Percentiles rank a stretch among this genome's conserved stretches.
Conservation (phyloP, 2,329 filamentous ascomycete genomes). For the Ambrosiella cleistominuta region DNA sequence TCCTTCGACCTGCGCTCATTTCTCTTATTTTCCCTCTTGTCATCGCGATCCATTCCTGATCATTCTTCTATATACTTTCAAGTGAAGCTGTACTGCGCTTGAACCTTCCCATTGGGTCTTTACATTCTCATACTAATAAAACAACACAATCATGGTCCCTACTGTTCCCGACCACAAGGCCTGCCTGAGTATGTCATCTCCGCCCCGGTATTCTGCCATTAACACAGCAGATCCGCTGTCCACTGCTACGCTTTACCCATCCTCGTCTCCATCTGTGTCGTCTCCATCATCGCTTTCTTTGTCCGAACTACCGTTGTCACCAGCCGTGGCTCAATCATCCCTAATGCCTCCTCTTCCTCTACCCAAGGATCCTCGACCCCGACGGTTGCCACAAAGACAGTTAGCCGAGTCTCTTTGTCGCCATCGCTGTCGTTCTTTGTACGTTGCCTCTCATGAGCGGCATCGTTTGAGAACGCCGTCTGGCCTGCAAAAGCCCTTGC, state of each 20-base stretch:
- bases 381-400: not conserved
- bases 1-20: constrained; percentile 2
- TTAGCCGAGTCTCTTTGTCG: not conserved
- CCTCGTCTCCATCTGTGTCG: not conserved
- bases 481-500: not conserved
- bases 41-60: constrained; percentile 8
- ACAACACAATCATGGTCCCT: constrained; percentile 17
- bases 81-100: constrained; percentile 11
- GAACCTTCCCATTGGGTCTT: constrained; percentile 11
- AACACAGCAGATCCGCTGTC: constrained; percentile 22
- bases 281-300: not conserved
- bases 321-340: not conserved
- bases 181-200: constrained; percentile 40
- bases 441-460: not conserved
- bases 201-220: constrained; percentile 31
- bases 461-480: not conserved
- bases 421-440: not conserved
- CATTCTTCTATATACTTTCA: constrained; percentile 3
- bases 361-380: not conserved
- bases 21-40: constrained; percentile 5
- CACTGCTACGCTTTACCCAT: not conserved
- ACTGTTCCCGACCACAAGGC: constrained; percentile 41
- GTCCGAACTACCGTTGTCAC: not conserved
- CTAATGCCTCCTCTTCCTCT: not conserved
- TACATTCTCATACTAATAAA: constrained; percentile 17